Conservation (phyloP, 1,139 yeast genomes). For the Saccharomyces hybrid region DNA sequence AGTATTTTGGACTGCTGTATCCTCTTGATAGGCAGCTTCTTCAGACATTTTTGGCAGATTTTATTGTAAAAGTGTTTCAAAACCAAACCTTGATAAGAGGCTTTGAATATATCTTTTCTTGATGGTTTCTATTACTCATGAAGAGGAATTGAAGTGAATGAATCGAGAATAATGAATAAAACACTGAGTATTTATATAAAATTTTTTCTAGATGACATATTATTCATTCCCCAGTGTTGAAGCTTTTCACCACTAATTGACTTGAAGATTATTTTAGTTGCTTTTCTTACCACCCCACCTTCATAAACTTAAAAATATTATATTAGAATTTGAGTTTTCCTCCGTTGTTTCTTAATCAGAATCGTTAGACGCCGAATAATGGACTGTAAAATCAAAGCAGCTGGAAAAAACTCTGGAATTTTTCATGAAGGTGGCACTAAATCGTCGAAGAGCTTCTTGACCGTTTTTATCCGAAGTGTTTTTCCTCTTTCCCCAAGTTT, state of each 20-base stretch:
- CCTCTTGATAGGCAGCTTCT: slow-evolving; percentile 5
- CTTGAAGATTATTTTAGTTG: not conserved
- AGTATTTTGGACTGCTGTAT: slow-evolving; percentile 2
- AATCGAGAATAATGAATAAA: not conserved
- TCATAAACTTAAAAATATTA: not conserved
- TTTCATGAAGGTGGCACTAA: not conserved
- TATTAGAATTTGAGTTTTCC: not conserved
- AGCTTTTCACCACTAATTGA: not conserved
- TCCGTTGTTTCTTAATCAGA: not conserved
- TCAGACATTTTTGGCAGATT: slow-evolving; percentile 6
- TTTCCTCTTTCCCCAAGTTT: not conserved
- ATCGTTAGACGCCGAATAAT: not conserved
- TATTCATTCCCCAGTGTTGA: not conserved
- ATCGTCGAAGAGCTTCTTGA: not conserved
- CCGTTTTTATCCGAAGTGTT: not conserved
- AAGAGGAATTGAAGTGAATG: not conserved
- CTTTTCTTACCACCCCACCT: not conserved
- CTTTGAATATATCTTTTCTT: not conserved
- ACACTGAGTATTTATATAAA: not conserved
- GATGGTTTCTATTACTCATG: not conserved
- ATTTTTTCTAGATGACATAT: not conserved
- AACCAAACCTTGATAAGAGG: not conserved
- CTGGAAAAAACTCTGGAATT: not conserved
- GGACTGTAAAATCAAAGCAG: not conserved
- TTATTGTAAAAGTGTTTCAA: not conserved